Evolutionary conservation across 2,329 filamentous ascomycete species (phyloP).

Genomic region (Penicillium verrucosum): DNA sequence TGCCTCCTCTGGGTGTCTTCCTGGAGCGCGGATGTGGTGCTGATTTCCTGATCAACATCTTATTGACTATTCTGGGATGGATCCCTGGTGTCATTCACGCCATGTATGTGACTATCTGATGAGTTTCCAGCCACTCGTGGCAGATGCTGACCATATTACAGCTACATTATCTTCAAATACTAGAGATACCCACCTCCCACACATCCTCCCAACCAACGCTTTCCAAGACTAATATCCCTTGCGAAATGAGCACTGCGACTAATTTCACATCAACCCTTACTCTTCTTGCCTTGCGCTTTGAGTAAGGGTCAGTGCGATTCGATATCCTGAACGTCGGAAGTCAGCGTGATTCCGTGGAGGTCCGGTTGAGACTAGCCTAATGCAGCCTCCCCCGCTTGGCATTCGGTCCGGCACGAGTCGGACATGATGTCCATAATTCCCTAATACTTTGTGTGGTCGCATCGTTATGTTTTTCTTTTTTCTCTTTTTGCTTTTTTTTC

Average conservation of each 20-base stretch:
- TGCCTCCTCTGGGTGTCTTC: conserved; percentile 89
- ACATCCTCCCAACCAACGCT: background rate
- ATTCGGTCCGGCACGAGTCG: conserved; percentile 12
- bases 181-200: conserved; percentile 46
- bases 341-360: conserved; percentile 29
- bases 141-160: conserved; percentile 32
- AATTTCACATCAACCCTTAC: background rate
- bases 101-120: conserved; percentile 55
- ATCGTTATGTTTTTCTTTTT: conserved; percentile 10
- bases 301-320: conserved; percentile 8
- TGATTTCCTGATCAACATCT: conserved; percentile 89
- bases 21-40: conserved; percentile 86
- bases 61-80: conserved; percentile 74
- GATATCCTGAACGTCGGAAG: conserved; percentile 7
- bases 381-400: conserved; percentile 27
- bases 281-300: background rate
- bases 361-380: conserved; percentile 29
- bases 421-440: conserved; percentile 20
- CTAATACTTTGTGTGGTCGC: conserved; percentile 21
- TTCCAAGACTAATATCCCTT: background rate
- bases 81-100: conserved; percentile 89
- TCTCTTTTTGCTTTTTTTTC: conserved; percentile 9
- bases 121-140: background rate
- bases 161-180: conserved; percentile 86
- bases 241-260: background rate